phyloP scores from a whole-genome alignment of 495 filamentous ascomycete species.

The Cladorrhinum samala region DNA sequence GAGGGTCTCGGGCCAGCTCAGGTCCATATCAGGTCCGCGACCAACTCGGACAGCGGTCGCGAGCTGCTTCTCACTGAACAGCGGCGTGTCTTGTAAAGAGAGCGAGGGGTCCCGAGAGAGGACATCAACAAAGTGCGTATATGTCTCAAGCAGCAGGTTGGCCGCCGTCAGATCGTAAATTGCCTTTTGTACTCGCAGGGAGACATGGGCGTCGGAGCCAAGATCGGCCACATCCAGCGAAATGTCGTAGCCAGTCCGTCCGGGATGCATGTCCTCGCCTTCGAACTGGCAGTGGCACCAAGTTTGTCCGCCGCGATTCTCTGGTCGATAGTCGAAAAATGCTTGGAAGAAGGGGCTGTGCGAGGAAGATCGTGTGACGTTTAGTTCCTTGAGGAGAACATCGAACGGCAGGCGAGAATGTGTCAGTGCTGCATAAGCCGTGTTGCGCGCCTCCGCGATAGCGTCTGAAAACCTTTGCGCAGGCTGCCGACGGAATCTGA shows the following conservation, averaged over 20 bases:
- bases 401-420: constrained; percentile 21
- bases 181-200: background rate
- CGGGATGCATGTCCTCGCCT: background rate
- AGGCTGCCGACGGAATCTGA: constrained; percentile 26
- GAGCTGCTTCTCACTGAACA: background rate
- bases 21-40: background rate
- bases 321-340: constrained; percentile 27
- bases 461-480: background rate
- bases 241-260: constrained; percentile 7
- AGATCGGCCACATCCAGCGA: constrained; percentile 10
- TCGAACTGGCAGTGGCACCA: background rate
- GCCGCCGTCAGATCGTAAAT: background rate
- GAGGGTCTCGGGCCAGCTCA: constrained; percentile 19
- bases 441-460: background rate
- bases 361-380: constrained; percentile 5
- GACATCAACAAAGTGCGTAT: background rate
- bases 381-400: constrained; percentile 27
- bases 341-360: constrained; percentile 28
- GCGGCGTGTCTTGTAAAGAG: background rate
- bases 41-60: background rate
- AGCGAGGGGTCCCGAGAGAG: background rate
- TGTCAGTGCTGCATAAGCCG: background rate
- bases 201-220: background rate
- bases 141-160: background rate
- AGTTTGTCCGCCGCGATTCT: background rate